Conservation (phyloP, 768 basidiomycete species). For the Tephrocybe rancida region DNA sequence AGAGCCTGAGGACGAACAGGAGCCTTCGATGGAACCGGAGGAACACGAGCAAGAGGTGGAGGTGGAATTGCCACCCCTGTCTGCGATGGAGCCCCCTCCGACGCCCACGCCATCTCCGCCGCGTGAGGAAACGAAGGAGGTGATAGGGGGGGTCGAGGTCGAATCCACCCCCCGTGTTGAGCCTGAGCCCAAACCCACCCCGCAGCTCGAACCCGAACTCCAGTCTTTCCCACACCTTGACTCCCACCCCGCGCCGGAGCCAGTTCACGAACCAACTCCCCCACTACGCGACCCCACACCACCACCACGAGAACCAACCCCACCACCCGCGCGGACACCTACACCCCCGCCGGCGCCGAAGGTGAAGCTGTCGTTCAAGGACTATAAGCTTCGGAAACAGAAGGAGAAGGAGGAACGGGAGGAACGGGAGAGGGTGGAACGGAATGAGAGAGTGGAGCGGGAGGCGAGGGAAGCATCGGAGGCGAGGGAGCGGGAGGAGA, state of each 20-base stretch:
- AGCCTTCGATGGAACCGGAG: too few species aligned
- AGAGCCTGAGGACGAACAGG: too few species aligned
- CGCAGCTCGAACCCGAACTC: too few species aligned
- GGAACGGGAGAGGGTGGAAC: background rate
- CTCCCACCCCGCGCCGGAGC: background rate
- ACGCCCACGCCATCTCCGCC: background rate
- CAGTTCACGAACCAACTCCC: background rate
- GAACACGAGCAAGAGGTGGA: too few species aligned
- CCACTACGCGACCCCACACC: background rate
- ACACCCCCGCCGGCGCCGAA: background rate
- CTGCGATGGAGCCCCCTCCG: background rate
- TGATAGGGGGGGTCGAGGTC: too few species aligned
- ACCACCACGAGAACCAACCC: background rate
- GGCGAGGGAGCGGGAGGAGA: conserved; percentile 51
- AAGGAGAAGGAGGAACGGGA: background rate
- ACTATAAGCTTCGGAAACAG: background rate
- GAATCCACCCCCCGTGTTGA: too few species aligned
- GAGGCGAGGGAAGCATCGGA: conserved; percentile 36
- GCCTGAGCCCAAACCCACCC: too few species aligned
- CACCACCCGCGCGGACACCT: background rate
- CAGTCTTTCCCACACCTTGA: too few species aligned
- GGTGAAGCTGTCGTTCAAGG: background rate
- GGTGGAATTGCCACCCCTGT: background rate
- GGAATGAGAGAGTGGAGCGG: conserved; percentile 29
- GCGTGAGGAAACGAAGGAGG: background rate